Evolutionary conservation across 2,329 filamentous ascomycete species (phyloP).

Genomic region (Domatiomyces catenatus): DNA sequence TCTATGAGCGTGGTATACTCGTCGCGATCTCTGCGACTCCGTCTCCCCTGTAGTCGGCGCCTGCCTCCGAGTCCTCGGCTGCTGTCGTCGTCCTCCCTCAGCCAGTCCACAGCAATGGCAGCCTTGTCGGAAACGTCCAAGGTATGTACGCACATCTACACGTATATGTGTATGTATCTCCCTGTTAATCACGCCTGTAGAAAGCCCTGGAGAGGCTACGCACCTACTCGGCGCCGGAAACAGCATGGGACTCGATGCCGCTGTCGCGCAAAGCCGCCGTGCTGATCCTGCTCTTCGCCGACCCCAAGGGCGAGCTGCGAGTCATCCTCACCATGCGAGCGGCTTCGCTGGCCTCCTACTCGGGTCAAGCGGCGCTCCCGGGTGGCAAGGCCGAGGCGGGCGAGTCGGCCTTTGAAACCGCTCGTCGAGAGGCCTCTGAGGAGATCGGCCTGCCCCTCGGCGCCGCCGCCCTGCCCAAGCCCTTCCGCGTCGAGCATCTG

Average conservation of each 20-base stretch:
- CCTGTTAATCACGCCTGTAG: conserved; percentile 18
- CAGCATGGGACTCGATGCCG: conserved; percentile 41
- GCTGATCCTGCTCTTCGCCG: conserved; percentile 73
- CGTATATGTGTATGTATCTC: conserved; percentile 5
- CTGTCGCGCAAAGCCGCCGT: conserved; percentile 64
- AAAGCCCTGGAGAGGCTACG: conserved; percentile 41
- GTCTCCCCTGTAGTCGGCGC: neutral
- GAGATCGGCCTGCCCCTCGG: conserved; percentile 67
- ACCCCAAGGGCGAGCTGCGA: conserved; percentile 60
- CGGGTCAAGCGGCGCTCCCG: conserved; percentile 77
- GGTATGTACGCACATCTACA: conserved; percentile 1
- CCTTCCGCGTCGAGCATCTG: conserved; percentile 75
- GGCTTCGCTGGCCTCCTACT: conserved; percentile 45
- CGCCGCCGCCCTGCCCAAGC: conserved; percentile 51
- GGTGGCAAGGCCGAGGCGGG: conserved; percentile 48
- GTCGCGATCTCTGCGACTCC: neutral
- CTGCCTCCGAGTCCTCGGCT: neutral
- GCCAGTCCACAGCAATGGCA: conserved; percentile 2
- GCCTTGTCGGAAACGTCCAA: conserved; percentile 3
- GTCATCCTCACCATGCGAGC: conserved; percentile 49
- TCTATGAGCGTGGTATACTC: neutral
- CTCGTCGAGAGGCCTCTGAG: conserved; percentile 77
- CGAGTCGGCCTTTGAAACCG: conserved; percentile 58
- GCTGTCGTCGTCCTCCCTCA: neutral
- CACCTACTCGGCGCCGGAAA: conserved; percentile 41